These are phyloP conservation scores for Xylariaceae sp. DNA, from an alignment of 2,329 filamentous ascomycete genomes.

Conservation along the genomic window DNA sequence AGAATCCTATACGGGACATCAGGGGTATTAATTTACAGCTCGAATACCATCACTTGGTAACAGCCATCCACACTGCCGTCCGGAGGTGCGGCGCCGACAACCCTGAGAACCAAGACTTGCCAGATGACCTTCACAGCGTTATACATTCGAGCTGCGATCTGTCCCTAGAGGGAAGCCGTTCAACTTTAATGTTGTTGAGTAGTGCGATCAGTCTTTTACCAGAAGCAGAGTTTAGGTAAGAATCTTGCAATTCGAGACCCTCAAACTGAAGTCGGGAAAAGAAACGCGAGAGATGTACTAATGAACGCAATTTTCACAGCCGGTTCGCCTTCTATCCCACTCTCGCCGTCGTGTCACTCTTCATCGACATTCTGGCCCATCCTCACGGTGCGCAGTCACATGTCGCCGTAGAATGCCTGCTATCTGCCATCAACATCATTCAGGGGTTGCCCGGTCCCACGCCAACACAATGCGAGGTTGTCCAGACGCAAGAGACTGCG, in stretches of 20 bases:
- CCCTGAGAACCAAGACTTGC: background rate
- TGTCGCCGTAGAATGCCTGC: background rate
- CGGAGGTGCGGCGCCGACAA: constrained; percentile 7
- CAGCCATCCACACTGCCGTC: constrained; percentile 3
- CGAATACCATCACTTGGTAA: constrained; percentile 7
- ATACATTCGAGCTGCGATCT: constrained; percentile 13
- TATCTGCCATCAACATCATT: constrained; percentile 2
- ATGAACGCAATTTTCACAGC: background rate
- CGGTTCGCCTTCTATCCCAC: background rate
- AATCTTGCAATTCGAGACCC: background rate
- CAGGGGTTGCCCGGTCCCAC: background rate
- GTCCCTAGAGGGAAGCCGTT: constrained; percentile 9
- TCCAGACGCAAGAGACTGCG: background rate
- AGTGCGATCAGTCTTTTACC: background rate
- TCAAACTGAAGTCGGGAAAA: too few relatives aligned
- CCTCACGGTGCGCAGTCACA: background rate
- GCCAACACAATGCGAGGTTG: background rate
- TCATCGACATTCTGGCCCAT: constrained; percentile 12
- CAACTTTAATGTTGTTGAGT: constrained; percentile 4
- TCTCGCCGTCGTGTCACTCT: constrained; percentile 2
- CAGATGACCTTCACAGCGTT: constrained; percentile 4
- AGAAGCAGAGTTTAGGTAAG: constrained; percentile 8
- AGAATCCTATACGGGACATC: background rate
- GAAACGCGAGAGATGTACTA: too few relatives aligned
- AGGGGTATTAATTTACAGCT: background rate